Conservation (phyloP, 1,139 yeast genomes). For the Yamadazyma siamensis region DNA sequence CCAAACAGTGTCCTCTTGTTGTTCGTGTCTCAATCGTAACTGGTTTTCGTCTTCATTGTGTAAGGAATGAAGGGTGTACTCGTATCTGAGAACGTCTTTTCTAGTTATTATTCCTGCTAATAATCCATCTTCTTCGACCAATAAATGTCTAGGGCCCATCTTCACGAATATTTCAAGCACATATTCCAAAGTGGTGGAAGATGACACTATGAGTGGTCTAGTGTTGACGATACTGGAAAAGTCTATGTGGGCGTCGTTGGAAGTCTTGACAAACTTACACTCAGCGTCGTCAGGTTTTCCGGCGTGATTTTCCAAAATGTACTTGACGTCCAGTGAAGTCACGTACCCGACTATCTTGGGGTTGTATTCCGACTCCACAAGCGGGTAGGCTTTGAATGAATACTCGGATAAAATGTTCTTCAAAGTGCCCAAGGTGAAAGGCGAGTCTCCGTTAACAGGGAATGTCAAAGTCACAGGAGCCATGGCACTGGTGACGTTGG, state of each 20-base stretch:
- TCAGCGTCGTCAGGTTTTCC: slow-evolving; percentile 15
- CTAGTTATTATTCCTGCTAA: slow-evolving; percentile 63
- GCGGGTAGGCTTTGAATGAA: slow-evolving; percentile 54
- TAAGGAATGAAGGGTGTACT: slow-evolving; percentile 30
- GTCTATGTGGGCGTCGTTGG: slow-evolving; percentile 17
- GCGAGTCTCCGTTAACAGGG: slow-evolving; percentile 29
- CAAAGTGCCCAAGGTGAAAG: slow-evolving; percentile 33
- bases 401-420: slow-evolving; percentile 36
- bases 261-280: slow-evolving; percentile 18
- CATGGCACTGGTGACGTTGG: slow-evolving; percentile 66
- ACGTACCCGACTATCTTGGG: slow-evolving; percentile 38
- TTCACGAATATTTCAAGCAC: slow-evolving; percentile 70
- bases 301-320: slow-evolving; percentile 16
- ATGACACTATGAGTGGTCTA: slow-evolving; percentile 62
- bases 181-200: slow-evolving; percentile 56
- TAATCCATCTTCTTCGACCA: slow-evolving; percentile 55
- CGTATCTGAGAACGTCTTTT: slow-evolving; percentile 63
- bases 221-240: slow-evolving; percentile 48
- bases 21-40: slow-evolving; percentile 15
- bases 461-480: slow-evolving; percentile 49
- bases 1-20: slow-evolving; percentile 38
- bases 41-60: slow-evolving; percentile 13
- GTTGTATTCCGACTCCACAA: slow-evolving; percentile 31
- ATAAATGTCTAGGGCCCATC: slow-evolving; percentile 74
- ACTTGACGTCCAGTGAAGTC: slow-evolving; percentile 30